Percentiles rank a stretch among this genome's conserved stretches.
phyloP scores from a whole-genome alignment of 169 alveolate genomes.

The Theileria equi region DNA sequence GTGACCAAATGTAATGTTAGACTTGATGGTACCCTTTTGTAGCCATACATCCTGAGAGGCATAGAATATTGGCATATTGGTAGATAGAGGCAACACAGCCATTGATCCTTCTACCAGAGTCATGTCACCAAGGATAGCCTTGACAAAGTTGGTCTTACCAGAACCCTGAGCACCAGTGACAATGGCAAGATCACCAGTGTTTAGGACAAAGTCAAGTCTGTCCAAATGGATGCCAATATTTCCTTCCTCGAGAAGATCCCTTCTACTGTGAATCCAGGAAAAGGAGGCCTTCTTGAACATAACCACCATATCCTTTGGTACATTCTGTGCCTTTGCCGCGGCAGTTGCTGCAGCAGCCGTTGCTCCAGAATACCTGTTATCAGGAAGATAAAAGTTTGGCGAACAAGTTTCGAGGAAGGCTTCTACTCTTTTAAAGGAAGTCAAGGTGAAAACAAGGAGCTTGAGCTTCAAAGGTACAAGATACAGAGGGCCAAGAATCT shows the following conservation, averaged over 20 bases:
- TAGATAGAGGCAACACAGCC: slow-evolving; percentile 51
- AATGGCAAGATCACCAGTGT: slow-evolving; percentile 44
- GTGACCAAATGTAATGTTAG: slow-evolving; percentile 44
- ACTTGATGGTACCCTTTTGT: slow-evolving; percentile 39
- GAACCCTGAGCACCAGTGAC: slow-evolving; percentile 57
- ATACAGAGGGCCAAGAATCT: slow-evolving; percentile 23
- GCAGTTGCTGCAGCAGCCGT: background rate
- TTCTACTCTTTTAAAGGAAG: slow-evolving; percentile 29
- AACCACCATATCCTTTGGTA: slow-evolving; percentile 11
- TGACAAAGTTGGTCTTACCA: slow-evolving; percentile 57
- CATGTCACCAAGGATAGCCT: slow-evolving; percentile 59
- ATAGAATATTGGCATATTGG: slow-evolving; percentile 59
- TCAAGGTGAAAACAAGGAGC: background rate
- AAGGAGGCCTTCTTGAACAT: slow-evolving; percentile 41
- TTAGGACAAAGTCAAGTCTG: slow-evolving; percentile 20
- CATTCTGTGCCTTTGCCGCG: background rate
- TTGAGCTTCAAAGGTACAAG: slow-evolving; percentile 26
- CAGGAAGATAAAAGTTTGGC: slow-evolving; percentile 36
- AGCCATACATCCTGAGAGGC: slow-evolving; percentile 58
- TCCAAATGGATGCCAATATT: background rate
- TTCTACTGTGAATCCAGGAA: slow-evolving; percentile 9
- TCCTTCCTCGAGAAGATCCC: background rate
- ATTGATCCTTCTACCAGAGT: slow-evolving; percentile 54
- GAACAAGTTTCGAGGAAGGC: slow-evolving; percentile 20
- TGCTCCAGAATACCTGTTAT: slow-evolving; percentile 4